Conservation (phyloP, 176 grass and related monocot genomes). For the Triticum turgidum region DNA sequence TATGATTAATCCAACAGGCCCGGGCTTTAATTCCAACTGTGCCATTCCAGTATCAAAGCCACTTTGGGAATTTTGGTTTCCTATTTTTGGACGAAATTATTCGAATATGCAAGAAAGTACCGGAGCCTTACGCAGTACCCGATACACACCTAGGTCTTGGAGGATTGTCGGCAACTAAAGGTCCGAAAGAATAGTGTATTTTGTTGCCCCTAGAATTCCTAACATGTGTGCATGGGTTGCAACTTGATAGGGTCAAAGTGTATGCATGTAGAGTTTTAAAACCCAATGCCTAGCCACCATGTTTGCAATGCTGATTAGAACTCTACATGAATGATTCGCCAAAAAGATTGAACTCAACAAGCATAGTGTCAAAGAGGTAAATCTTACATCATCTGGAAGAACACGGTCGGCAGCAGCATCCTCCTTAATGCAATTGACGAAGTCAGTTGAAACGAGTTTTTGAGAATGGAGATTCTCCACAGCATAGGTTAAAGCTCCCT, state of each 20-base stretch:
- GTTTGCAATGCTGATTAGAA: neutral
- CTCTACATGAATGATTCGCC: neutral
- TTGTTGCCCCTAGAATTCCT: neutral
- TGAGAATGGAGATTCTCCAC: neutral
- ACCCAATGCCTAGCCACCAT: neutral
- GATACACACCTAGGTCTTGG: too few relatives aligned
- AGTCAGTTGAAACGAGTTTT: slow-evolving; percentile 1
- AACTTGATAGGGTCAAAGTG: neutral
- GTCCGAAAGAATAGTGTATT: neutral
- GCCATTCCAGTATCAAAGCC: too few relatives aligned
- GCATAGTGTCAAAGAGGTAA: neutral
- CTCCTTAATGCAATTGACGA: neutral
- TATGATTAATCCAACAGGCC: too few relatives aligned
- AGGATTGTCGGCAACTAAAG: too few relatives aligned
- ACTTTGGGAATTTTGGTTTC: too few relatives aligned
- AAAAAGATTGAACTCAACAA: neutral
- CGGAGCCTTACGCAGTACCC: too few relatives aligned
- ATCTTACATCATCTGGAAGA: neutral
- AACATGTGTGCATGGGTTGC: neutral
- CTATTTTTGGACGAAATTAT: too few relatives aligned
- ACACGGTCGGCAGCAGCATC: neutral
- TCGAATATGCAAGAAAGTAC: too few relatives aligned
- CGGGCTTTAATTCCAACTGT: too few relatives aligned
- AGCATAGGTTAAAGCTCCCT: neutral
- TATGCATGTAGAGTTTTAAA: neutral